Evolutionary conservation across 352 stramenopile genomes (phyloP).

Genomic region (Pelagophyceae sp.): DNA sequence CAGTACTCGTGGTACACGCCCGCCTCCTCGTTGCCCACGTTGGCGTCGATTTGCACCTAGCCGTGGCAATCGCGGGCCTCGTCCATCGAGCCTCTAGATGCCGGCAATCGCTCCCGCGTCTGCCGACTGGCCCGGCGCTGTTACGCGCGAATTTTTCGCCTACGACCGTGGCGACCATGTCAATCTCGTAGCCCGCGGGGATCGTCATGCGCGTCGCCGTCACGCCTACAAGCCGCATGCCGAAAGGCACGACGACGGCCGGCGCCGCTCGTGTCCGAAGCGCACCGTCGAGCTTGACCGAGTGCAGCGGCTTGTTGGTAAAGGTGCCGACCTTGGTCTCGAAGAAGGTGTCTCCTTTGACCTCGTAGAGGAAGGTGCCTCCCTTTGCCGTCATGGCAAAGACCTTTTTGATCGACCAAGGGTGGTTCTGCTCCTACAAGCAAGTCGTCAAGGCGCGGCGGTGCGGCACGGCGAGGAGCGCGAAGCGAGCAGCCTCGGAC

Average conservation of each 20-base stretch:
- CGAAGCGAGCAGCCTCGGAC: too few relatives aligned
- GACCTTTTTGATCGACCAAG: neutral
- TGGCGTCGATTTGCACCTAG: too few relatives aligned
- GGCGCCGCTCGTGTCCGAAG: too few relatives aligned
- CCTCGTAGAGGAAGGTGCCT: neutral
- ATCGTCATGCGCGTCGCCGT: neutral
- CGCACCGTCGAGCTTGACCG: neutral
- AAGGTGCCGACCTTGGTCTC: neutral
- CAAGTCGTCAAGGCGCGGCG: too few relatives aligned
- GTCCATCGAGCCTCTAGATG: too few relatives aligned
- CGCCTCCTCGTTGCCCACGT: too few relatives aligned
- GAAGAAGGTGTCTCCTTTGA: neutral
- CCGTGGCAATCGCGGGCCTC: too few relatives aligned
- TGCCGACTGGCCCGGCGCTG: too few relatives aligned
- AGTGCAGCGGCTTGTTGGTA: neutral
- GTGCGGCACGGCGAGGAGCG: too few relatives aligned
- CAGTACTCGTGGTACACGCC: neutral
- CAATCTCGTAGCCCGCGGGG: neutral
- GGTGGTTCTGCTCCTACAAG: neutral
- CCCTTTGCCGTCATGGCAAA: neutral
- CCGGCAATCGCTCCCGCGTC: too few relatives aligned
- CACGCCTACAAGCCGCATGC: neutral
- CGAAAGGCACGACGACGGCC: neutral
- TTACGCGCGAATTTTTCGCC: too few relatives aligned
- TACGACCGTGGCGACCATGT: neutral